Base-by-base conservation (phyloP, 164 flowering plant genomes). In the Vitis amurensis region DNA sequence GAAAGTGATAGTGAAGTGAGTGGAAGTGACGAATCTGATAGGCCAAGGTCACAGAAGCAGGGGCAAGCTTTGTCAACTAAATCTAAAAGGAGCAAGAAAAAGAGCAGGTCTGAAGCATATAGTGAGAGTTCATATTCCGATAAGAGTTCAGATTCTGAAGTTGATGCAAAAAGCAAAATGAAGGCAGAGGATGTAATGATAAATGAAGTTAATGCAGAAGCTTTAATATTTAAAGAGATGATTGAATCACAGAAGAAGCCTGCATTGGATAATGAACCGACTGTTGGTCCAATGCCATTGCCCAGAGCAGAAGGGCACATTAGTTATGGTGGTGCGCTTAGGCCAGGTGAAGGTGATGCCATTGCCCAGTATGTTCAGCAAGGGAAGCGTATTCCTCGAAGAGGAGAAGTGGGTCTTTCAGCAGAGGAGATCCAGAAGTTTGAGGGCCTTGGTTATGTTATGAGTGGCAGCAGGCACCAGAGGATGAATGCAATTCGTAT, bases 381-480 rank as follows among this genome's bases (percentile, higher is more conserved):
- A 76, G 98, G 98, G 70, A 91, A 93, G 83, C 97, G 97, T 88
- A 96, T 96, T 55, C 97, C 95, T 4, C 89, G 97, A 5, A 89
- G 99, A 91, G 99, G 99, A 76, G 98, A 96, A 78, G 97, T 96
- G 75, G 98, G 97, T 66, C 94, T 96, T 61, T 90, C 93, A 0
- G 98, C 97, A n/a, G 98, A 96, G 8, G 95, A 96, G 80, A 96
- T 96, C 83, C 84, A 80, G 76, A 96, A 83, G 81, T 95, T 87
- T 76, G 98, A 95, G 86, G 49, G 11, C 70, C 89, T 96, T 68
- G 99, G 99, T 14, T 96, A 92, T 88, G 99, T 93, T 73, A 93
- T 96, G 98, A 96, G 97, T 82, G 97, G 99, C 68, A 93, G 99
- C 77, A 89, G 99, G 85, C 99, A 96, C 77, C 98, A 96, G 78